Evolutionary conservation across 228 moss, liverwort and hornwort species (phyloP).

Genomic region (Sphagnum magellanicum): DNA sequence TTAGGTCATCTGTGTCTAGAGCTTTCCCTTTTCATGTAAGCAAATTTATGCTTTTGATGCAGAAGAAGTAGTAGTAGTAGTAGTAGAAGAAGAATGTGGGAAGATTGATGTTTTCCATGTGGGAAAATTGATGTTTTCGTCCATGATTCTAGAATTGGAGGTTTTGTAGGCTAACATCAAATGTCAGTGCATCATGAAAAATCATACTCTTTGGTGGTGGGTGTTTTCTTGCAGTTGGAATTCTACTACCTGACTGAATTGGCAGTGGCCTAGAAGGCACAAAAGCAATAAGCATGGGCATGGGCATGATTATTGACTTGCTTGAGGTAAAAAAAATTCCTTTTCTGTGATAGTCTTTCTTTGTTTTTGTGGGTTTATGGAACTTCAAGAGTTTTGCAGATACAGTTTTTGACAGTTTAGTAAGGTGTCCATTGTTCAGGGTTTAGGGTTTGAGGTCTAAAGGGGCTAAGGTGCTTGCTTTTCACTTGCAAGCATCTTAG

Average conservation of each 20-base stretch:
- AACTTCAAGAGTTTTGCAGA: no score
- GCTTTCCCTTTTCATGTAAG: not conserved
- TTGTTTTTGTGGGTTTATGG: no score
- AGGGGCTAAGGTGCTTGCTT: no score
- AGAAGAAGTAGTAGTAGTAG: no score
- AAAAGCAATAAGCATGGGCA: not conserved
- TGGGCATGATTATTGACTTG: conserved; percentile 1
- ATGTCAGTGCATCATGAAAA: not conserved
- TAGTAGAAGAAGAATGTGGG: no score
- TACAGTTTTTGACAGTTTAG: no score
- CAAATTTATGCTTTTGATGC: not conserved
- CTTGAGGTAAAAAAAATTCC: not conserved
- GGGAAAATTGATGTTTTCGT: not conserved
- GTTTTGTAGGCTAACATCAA: not conserved
- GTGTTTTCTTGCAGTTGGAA: not conserved
- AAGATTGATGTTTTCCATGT: not conserved
- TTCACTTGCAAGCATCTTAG: not conserved
- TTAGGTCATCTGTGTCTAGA: not conserved
- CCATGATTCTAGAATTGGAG: no score
- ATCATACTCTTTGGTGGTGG: not conserved
- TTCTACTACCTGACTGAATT: not conserved
- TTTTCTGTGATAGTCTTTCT: no score
- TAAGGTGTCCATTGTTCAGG: no score
- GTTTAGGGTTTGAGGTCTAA: no score
- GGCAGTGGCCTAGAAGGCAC: not conserved